phyloP scores from a whole-genome alignment of 2,329 filamentous ascomycete genomes.

The Monilinia aucupariae region DNA sequence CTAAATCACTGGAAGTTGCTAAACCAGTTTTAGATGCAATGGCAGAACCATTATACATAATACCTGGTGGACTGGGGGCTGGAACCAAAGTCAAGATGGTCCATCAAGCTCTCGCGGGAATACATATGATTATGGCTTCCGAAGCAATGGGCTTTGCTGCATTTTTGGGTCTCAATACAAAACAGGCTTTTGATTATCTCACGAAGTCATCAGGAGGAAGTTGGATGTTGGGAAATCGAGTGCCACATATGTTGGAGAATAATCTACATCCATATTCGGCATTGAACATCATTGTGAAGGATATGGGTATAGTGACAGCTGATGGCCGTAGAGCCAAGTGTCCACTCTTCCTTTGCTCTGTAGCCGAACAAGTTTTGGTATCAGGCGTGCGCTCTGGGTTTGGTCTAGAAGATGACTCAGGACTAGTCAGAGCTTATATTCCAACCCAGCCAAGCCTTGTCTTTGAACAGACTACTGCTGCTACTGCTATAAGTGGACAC shows the following conservation, averaged over 20 bases:
- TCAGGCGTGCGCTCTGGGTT: slow-evolving; percentile 20
- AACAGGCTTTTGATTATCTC: slow-evolving; percentile 38
- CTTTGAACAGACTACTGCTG: slow-evolving; percentile 22
- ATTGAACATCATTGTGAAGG: slow-evolving; percentile 36
- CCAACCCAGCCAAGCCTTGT: slow-evolving; percentile 24
- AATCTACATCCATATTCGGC: slow-evolving; percentile 41
- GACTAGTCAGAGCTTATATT: slow-evolving; percentile 25
- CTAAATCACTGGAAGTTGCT: slow-evolving; percentile 30
- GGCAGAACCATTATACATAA: slow-evolving; percentile 52
- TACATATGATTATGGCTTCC: slow-evolving; percentile 55
- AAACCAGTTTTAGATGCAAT: slow-evolving; percentile 37
- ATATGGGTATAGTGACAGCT: slow-evolving; percentile 36
- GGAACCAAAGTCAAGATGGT: slow-evolving; percentile 57
- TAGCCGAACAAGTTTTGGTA: slow-evolving; percentile 34
- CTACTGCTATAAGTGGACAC: slow-evolving; percentile 25
- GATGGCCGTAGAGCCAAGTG: slow-evolving; percentile 34
- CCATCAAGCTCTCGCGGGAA: slow-evolving; percentile 44
- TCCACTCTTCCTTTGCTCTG: slow-evolving; percentile 37
- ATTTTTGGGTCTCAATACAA: slow-evolving; percentile 48
- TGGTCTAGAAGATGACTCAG: slow-evolving; percentile 26
- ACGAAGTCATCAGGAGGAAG: slow-evolving; percentile 30
- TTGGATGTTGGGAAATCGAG: slow-evolving; percentile 55
- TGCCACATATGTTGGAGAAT: slow-evolving; percentile 47
- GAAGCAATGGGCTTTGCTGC: slow-evolving; percentile 57
- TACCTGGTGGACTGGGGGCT: slow-evolving; percentile 54